These are phyloP conservation scores for Exobasidium rhododendri DNA, from an alignment of 1,284 basidiomycete genomes.

Conservation along the genomic window DNA sequence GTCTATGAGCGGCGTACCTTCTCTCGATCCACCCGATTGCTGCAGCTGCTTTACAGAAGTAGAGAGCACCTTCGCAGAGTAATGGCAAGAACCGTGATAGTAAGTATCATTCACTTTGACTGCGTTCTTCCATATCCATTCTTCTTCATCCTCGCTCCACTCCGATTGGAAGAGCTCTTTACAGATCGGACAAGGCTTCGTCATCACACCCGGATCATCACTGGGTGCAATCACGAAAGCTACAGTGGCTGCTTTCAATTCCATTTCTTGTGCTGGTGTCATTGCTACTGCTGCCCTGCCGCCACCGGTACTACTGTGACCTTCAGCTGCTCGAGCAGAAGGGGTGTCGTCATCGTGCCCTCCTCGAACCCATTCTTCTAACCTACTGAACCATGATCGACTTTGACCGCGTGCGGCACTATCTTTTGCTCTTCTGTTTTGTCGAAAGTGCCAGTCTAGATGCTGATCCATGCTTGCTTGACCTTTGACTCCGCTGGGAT, in stretches of 20 bases:
- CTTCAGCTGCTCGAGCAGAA: constrained; percentile 16
- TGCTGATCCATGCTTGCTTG: constrained; percentile 81
- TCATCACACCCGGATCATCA: constrained; percentile 70
- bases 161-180: constrained; percentile 90
- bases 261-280: constrained; percentile 63
- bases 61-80: constrained; percentile 49
- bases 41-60: not conserved
- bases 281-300: constrained; percentile 40
- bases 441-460: constrained; percentile 93
- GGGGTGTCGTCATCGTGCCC: constrained; percentile 30
- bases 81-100: constrained; percentile 51
- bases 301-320: not conserved
- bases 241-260: constrained; percentile 63
- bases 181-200: constrained; percentile 89
- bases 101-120: constrained; percentile 68
- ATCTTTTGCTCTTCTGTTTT: constrained; percentile 84
- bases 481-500: constrained; percentile 68
- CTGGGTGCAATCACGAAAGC: constrained; percentile 72
- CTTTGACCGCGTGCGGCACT: constrained; percentile 80
- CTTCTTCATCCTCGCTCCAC: constrained; percentile 93
- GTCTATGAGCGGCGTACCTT: not conserved
- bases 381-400: constrained; percentile 81
- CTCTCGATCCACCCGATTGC: constrained; percentile 5
- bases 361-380: constrained; percentile 64
- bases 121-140: constrained; percentile 97